Percentiles rank a stretch among this genome's conserved stretches.
These are phyloP conservation scores for Parastagonospora avenae DNA, from an alignment of 2,329 filamentous ascomycete genomes.

Conservation along the genomic window DNA sequence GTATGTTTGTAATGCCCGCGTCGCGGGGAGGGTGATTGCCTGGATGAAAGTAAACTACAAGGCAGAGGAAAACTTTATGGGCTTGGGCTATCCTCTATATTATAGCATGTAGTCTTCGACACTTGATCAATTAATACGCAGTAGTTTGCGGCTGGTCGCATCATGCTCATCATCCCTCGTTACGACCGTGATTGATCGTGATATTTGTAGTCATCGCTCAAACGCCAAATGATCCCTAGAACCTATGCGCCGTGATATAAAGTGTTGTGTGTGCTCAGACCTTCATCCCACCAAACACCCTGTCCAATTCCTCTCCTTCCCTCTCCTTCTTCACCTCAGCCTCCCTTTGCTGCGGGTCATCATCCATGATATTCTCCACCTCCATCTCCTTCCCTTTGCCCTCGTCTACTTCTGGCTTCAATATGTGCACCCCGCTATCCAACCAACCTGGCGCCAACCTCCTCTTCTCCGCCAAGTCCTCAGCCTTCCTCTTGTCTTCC, in stretches of 20 bases:
- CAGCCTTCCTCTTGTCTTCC: slow-evolving; percentile 67
- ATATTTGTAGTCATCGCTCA: background rate
- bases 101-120: slow-evolving; percentile 24
- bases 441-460: slow-evolving; percentile 80
- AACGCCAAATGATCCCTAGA: background rate
- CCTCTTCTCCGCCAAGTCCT: slow-evolving; percentile 79
- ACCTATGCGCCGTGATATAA: background rate
- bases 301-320: slow-evolving; percentile 63
- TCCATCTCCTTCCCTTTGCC: slow-evolving; percentile 32
- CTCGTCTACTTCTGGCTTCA: slow-evolving; percentile 69
- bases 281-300: slow-evolving; percentile 70
- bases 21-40: slow-evolving; percentile 17
- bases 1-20: slow-evolving; percentile 50
- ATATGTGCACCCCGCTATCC: slow-evolving; percentile 67
- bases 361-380: slow-evolving; percentile 20
- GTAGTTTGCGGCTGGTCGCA: slow-evolving; percentile 30
- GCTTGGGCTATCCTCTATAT: slow-evolving; percentile 17
- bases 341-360: slow-evolving; percentile 21
- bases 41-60: slow-evolving; percentile 1
- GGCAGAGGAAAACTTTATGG: slow-evolving; percentile 11
- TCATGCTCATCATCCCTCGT: background rate
- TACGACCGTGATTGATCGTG: background rate
- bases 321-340: slow-evolving; percentile 44
- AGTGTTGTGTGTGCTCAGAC: slow-evolving; percentile 4
- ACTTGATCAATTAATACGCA: slow-evolving; percentile 38